Evolutionary conservation across 192 early-diverging fungal species (phyloP), one percentile per base, ranked within the genome.

Genomic region (Phycomyces blakesleeanus): DNA sequence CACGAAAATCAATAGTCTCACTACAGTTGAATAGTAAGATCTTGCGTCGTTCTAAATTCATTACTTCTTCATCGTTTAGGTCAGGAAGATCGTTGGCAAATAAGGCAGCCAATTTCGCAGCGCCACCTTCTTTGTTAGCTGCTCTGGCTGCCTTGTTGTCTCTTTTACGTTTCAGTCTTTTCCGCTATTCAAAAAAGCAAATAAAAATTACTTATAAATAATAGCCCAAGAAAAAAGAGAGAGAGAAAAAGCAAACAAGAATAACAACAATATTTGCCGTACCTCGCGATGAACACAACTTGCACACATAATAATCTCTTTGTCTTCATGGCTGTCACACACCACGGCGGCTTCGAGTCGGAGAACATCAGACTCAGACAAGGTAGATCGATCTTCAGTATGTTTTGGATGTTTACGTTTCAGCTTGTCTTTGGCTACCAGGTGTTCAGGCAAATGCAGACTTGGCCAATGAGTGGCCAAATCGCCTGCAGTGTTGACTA

Each of bases 11-110:
- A 41, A 92, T 77, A 38, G 86, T 59, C 20, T 86, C 83, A 55
- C 72, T 79, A 69, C 86, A 88, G 75, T 92, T 93, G 76, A 93
- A 93, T 0, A 91, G 82, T 8, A 92, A 60, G 10, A 91, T 86
- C 27, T 86, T 86, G 56, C 74, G 72, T 59, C 81, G 74, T 66
- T 90, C 89, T 41, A 79, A 41, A 11, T 74, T 72, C 53, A 88
- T 81, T 14, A 78, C 77, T 25, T 72, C 68, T 47, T 88, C 85
- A 63, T 84, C 79, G 65, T 39, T 58, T 20, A 73, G 57, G 42
- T 73, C 71, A 22, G 71, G 71, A 20, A 73, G 51, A 18, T 81
- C 83, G 63, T 83, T 78, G 16, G 74, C 69, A 64, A 84, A 85
- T 58, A 88, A 80, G 12, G 78, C 66, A 18, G 77, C 82, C 3